Evolutionary conservation across 768 basidiomycete species (phyloP).

Genomic region (Boletus sensibilis): DNA sequence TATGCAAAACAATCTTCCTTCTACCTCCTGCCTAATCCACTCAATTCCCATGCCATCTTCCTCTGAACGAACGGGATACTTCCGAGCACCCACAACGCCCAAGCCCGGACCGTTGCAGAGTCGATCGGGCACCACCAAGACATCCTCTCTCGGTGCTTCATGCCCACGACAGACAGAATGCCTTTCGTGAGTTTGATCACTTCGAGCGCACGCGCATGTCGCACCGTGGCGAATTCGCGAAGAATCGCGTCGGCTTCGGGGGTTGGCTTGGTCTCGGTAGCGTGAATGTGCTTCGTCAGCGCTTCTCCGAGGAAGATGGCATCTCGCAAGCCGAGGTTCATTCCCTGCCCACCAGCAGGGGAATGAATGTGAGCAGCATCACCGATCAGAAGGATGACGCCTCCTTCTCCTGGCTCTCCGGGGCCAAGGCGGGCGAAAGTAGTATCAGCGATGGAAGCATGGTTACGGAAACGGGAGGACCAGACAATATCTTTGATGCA

Average conservation of each 20-base stretch:
- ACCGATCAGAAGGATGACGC: constrained; percentile 34
- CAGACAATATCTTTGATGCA: constrained; percentile 40
- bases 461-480: constrained; percentile 48
- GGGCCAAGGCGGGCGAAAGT: constrained; percentile 34
- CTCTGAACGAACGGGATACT: constrained; percentile 16
- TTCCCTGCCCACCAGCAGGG: constrained; percentile 55
- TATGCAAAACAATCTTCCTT: not conserved
- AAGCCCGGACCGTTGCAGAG: constrained; percentile 27
- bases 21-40: constrained; percentile 24
- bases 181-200: constrained; percentile 43
- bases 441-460: constrained; percentile 42
- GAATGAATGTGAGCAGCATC: constrained; percentile 57
- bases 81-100: constrained; percentile 22
- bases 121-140: constrained; percentile 29
- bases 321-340: constrained; percentile 60
- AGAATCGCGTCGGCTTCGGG: constrained; percentile 34
- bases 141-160: constrained; percentile 17
- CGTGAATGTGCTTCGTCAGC: constrained; percentile 37
- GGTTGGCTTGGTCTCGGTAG: constrained; percentile 3
- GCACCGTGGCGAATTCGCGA: constrained; percentile 33
- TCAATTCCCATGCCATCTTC: constrained; percentile 19
- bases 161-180: constrained; percentile 25
- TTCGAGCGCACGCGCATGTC: constrained; percentile 40
- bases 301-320: constrained; percentile 46
- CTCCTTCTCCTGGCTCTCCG: constrained; percentile 11